Evolutionary conservation across 495 filamentous ascomycete species (phyloP).

Genomic region (Amphirosellinia nigrospora): DNA sequence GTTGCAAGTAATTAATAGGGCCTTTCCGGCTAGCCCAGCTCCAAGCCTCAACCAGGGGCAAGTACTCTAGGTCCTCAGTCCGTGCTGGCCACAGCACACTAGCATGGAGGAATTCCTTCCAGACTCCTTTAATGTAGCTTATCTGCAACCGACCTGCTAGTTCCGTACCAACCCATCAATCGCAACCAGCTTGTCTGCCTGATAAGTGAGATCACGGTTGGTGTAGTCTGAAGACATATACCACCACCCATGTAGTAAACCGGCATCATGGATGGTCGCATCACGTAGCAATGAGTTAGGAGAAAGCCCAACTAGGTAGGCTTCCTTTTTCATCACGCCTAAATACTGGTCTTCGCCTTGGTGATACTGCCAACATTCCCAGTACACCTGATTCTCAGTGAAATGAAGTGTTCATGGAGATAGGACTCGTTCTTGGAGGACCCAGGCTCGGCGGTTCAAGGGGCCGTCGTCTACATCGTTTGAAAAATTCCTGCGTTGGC

Average conservation of each 20-base stretch:
- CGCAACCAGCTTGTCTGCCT: conserved; percentile 7
- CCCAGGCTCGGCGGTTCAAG: conserved; percentile 28
- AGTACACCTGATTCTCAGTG: conserved; percentile 21
- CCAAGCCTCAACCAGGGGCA: not conserved
- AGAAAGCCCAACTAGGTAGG: not conserved
- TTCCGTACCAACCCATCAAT: conserved; percentile 9
- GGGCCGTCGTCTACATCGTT: conserved; percentile 5
- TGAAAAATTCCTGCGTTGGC: conserved; percentile 16
- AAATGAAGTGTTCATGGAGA: conserved; percentile 30
- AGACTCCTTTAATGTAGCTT: conserved; percentile 5
- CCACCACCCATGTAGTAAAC: conserved; percentile 3
- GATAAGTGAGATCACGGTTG: conserved; percentile 7
- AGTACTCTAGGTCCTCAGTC: conserved; percentile 2
- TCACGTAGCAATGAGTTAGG: not conserved
- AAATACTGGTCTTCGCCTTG: conserved; percentile 16
- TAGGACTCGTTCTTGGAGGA: conserved; percentile 30
- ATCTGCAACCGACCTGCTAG: not conserved
- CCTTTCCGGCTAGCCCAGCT: conserved; percentile 13
- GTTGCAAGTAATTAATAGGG: not conserved
- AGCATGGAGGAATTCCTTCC: conserved; percentile 4
- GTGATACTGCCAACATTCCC: conserved; percentile 27
- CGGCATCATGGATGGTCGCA: not conserved
- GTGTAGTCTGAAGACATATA: conserved; percentile 12
- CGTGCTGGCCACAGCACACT: conserved; percentile 13
- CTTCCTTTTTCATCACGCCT: conserved; percentile 13